phyloP scores from a whole-genome alignment of 1,139 yeast species.

The Ogataea hybrid region DNA sequence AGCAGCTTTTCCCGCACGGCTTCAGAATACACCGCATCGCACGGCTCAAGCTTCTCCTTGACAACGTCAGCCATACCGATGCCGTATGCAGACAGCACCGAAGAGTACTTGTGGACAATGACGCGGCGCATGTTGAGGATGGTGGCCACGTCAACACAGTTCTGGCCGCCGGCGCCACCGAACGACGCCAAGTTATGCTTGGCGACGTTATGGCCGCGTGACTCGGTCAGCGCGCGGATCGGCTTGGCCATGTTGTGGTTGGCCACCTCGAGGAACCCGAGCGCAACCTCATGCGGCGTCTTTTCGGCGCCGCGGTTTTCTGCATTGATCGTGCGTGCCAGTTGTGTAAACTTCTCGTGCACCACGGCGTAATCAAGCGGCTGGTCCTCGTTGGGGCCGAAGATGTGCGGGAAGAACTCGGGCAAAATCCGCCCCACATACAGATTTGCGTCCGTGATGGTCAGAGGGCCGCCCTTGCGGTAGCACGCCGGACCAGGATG shows the following conservation, averaged over 20 bases:
- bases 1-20: no score
- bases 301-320: slow-evolving; percentile 24
- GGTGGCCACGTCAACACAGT: slow-evolving; percentile 46
- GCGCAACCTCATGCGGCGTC: slow-evolving; percentile 44
- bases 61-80: no score
- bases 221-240: slow-evolving; percentile 47
- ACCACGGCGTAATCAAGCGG: slow-evolving; percentile 32
- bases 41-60: no score
- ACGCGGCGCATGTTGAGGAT: slow-evolving; percentile 42
- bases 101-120: slow-evolving; percentile 46
- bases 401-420: no score
- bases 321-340: slow-evolving; percentile 30
- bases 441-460: no score
- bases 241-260: slow-evolving; percentile 52
- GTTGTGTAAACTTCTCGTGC: slow-evolving; percentile 28
- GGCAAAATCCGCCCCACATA: no score
- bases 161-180: slow-evolving; percentile 56
- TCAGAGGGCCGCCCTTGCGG: no score
- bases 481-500: no score
- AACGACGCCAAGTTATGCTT: slow-evolving; percentile 45
- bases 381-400: no score
- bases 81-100: no score
- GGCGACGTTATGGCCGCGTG: slow-evolving; percentile 42
- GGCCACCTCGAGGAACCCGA: slow-evolving; percentile 48
- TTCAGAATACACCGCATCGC: no score